Evolutionary conservation across 2,329 filamentous ascomycete species (phyloP), one percentile per base, ranked within the genome.

Genomic region (Scytalidium sp.): DNA sequence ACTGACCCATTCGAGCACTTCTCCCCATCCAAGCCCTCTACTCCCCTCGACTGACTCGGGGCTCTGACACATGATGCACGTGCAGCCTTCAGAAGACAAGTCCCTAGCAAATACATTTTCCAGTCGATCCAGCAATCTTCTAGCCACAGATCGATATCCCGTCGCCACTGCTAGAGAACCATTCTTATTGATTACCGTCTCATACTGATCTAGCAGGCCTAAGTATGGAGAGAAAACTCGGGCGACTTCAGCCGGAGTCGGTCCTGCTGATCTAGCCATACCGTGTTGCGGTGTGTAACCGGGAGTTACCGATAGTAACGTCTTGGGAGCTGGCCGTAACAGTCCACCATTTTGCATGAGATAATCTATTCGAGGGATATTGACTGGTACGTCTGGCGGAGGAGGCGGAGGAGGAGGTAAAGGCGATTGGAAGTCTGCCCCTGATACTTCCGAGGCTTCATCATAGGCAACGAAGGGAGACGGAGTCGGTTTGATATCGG

Each of bases 71-170:
- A 97, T 89, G 49, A 94, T 75, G 67, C 93, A 97, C 41, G 77
- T 74, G 66, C 93, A 97, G n/a, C 86, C 84, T 61, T 96, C 85
- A 0, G 84, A 84, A 0, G 92, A 92, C 29, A 99, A 85, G 63
- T 97, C 93, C 52, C 94, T 81, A 2, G 91, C 92, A 69, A 99
- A 97, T 8, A 99, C 91, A 50, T 93, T 90, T 65, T 97, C 93
- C 3, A 99, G 76, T 32, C 94, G 84, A 69, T 99, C 93, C 4
- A 97, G 79, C 20, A 97, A 72, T 46, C 92, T 83, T 4, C 94
- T 84, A 3, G 94, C 94, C n/a, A 97, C 88, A 0, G 93, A 97
- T 47, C 90, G 84, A 67, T 97, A 96, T 5, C 94, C 94, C 0
- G 93, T 97, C 15, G 94, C 94, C 2, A 97, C 94, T 2, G 94